phyloP scores from a whole-genome alignment of 2,329 filamentous ascomycete genomes.

The Boeremia exigua region DNA sequence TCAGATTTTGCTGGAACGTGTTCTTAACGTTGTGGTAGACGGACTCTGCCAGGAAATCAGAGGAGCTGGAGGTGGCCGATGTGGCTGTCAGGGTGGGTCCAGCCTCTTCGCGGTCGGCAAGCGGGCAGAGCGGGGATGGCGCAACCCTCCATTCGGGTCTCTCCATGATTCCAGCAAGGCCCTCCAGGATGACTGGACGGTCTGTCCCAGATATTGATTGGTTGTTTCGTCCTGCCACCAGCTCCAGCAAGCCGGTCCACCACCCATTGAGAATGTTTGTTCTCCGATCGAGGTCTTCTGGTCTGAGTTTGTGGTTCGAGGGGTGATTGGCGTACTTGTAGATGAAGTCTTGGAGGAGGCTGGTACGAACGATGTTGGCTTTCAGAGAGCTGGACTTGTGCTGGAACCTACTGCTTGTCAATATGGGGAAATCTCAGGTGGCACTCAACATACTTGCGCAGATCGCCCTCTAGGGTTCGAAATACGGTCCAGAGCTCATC shows the following conservation, averaged over 20 bases:
- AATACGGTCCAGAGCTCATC: slow-evolving; percentile 75
- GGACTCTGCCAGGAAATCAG: slow-evolving; percentile 74
- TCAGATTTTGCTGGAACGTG: slow-evolving; percentile 81
- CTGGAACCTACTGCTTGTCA: slow-evolving; percentile 62
- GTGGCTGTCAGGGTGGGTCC: slow-evolving; percentile 57
- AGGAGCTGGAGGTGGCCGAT: slow-evolving; percentile 65
- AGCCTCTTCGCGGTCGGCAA: slow-evolving; percentile 61
- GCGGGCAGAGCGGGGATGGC: slow-evolving; percentile 70
- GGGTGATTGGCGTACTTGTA: slow-evolving; percentile 71
- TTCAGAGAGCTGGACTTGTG: slow-evolving; percentile 76
- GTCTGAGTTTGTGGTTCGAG: slow-evolving; percentile 69
- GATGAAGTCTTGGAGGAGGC: slow-evolving; percentile 75
- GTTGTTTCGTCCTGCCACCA: slow-evolving; percentile 76
- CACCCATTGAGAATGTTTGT: slow-evolving; percentile 84
- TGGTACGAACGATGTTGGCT: slow-evolving; percentile 74
- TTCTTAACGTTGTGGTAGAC: slow-evolving; percentile 88
- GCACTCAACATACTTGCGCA: slow-evolving; percentile 62
- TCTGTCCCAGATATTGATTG: slow-evolving; percentile 85
- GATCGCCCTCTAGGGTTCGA: slow-evolving; percentile 71
- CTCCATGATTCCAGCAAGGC: slow-evolving; percentile 81
- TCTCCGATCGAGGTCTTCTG: slow-evolving; percentile 83
- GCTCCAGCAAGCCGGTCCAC: slow-evolving; percentile 84
- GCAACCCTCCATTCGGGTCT: slow-evolving; percentile 84
- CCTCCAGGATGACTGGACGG: slow-evolving; percentile 79
- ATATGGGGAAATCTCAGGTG: slow-evolving; percentile 1